Evolutionary conservation across 306 rosid species (phyloP), one percentile per base, ranked within the genome.

Genomic region (Neltuma alba): DNA sequence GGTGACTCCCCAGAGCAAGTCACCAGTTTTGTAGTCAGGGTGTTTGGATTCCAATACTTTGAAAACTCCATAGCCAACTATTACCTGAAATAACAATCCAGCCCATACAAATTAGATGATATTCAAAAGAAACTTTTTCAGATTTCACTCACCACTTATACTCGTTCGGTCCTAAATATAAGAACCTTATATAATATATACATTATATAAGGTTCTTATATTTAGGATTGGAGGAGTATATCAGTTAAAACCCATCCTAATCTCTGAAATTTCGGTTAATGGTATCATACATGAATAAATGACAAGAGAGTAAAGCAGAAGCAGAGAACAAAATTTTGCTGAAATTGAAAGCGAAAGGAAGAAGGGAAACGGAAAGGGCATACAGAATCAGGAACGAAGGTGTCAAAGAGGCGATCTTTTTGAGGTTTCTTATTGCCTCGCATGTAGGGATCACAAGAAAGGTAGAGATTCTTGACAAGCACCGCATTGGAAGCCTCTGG

Each of bases 371-470:
- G 13, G 45, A 25, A 14, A 11, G 14, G 34, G 23, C 88, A 40
- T 76, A 88, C 91, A 76, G 81, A 81, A 70, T 83, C 77, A 58
- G 92, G 88, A 27, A 72, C 28, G 33, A 80, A 87, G 72, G 89
- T 83, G 47, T 69, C 9, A n/a, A 69, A 79, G 38, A 36, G 23
- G 27, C 50, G 72, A 3, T 14, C 65, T 69, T 2, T 41, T 27
- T 37, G 62, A 27, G 60, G 15, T 54, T 21, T 75, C 40, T 70
- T 75, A 66, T 18, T 73, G 80, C 87, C 70, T 45, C 86, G 83
- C 91, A 87, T 81, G 87, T 72, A 85, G 21, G 97, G 97, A 76
- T 92, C 97, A 47, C 94, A 88, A 18, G 94, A 87, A 30, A 92
- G 77, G 86, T 84, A 85, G 4, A 92, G 85, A 36, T 90, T 90